phyloP scores from a whole-genome alignment of 305 asterid genomes.

The Fraxinus nigra region DNA sequence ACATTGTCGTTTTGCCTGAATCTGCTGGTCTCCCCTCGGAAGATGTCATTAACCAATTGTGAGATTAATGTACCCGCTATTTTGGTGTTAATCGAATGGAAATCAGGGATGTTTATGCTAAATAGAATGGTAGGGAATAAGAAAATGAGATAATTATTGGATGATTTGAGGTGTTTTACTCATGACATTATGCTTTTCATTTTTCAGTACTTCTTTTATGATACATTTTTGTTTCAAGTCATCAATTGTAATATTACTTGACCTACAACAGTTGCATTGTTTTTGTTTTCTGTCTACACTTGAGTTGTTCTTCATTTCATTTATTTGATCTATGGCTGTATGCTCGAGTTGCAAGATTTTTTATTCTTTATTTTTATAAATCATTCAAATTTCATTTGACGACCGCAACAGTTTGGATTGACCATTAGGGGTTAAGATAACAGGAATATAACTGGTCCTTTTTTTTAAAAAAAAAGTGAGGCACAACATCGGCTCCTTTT shows the following conservation, averaged over 20 bases:
- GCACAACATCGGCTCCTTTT: no score
- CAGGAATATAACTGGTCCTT: no score
- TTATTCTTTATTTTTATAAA: no score
- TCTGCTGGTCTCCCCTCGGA: conserved; percentile 4
- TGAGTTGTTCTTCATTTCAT: not conserved
- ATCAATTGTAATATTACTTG: not conserved
- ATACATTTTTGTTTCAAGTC: not conserved
- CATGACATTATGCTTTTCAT: not conserved
- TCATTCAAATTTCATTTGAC: not conserved
- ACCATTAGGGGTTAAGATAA: not conserved
- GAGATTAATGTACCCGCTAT: conserved; percentile 12
- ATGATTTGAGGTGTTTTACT: conserved; percentile 5
- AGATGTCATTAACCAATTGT: conserved; percentile 22
- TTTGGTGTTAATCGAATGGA: conserved; percentile 17
- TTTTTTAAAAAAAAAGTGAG: no score
- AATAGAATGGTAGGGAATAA: conserved; percentile 21
- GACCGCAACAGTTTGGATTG: not conserved
- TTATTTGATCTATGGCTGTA: not conserved
- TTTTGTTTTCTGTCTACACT: not conserved
- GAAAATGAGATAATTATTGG: conserved; percentile 24
- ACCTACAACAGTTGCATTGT: not conserved
- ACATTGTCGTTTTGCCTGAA: conserved; percentile 10
- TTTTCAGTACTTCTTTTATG: not conserved
- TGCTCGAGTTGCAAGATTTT: not conserved
- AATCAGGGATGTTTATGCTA: conserved; percentile 8